These are phyloP conservation scores for Lentinus polychrous DNA, from an alignment of 1,284 basidiomycete species.

Conservation along the genomic window DNA sequence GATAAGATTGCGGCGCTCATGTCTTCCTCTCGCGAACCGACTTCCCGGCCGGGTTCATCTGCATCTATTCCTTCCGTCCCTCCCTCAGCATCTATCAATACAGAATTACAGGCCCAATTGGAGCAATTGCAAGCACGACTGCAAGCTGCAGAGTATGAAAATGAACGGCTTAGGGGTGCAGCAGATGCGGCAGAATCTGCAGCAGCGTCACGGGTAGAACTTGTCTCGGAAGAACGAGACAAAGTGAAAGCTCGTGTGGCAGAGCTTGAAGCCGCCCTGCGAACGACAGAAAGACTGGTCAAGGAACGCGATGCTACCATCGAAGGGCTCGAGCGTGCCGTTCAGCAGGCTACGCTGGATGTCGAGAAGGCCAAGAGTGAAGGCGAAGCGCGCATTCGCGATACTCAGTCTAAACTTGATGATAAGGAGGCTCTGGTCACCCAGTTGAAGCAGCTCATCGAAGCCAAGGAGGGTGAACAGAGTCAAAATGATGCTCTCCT, in stretches of 20 bases:
- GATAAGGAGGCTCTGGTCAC: slow-evolving; percentile 37
- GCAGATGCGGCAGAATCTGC: slow-evolving; percentile 23
- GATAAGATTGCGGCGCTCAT: slow-evolving; percentile 41
- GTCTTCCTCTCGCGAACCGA: slow-evolving; percentile 15
- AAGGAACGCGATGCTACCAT: slow-evolving; percentile 47
- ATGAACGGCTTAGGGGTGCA: slow-evolving; percentile 19
- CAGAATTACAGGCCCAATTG: slow-evolving; percentile 29
- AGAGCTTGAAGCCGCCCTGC: slow-evolving; percentile 44
- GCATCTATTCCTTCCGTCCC: slow-evolving; percentile 14
- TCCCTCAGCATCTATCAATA: slow-evolving; percentile 16
- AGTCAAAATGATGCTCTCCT: slow-evolving; percentile 44
- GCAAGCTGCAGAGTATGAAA: slow-evolving; percentile 51
- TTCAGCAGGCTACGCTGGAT: slow-evolving; percentile 35
- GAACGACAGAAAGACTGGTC: slow-evolving; percentile 37
- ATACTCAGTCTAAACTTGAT: slow-evolving; percentile 43
- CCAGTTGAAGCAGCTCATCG: slow-evolving; percentile 45
- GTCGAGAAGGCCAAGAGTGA: slow-evolving; percentile 39
- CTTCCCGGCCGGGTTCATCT: slow-evolving; percentile 23
- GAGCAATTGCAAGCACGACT: slow-evolving; percentile 44
- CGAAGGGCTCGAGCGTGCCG: slow-evolving; percentile 42
- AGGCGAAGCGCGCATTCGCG: slow-evolving; percentile 38
- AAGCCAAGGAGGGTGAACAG: slow-evolving; percentile 45
- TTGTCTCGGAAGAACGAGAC: slow-evolving; percentile 41
- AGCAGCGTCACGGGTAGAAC: slow-evolving; percentile 18
- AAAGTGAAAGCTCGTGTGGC: slow-evolving; percentile 33